phyloP scores from a whole-genome alignment of 208 protist species.

The Trypanosomatidae sp. region DNA sequence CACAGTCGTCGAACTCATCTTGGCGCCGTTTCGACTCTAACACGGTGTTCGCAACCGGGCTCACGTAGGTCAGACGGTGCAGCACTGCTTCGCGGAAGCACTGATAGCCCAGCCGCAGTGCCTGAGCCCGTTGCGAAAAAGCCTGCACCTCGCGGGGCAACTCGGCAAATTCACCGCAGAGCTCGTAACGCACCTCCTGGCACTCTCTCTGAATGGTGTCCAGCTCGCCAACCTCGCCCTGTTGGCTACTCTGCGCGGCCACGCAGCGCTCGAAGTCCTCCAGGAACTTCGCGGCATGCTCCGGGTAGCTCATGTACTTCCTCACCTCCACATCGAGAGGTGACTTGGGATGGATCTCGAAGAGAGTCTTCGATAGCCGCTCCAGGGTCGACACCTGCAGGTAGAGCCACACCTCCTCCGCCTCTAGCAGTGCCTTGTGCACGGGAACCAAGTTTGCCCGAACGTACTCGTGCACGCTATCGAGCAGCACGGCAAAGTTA shows the following conservation, averaged over 20 bases:
- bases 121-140: slow-evolving; percentile 58
- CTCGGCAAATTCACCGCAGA: slow-evolving; percentile 27
- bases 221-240: slow-evolving; percentile 10
- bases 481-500: slow-evolving; percentile 72
- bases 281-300: slow-evolving; percentile 41
- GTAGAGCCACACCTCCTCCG: slow-evolving; percentile 82
- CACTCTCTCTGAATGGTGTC: slow-evolving; percentile 9
- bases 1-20: slow-evolving; percentile 71
- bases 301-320: slow-evolving; percentile 59
- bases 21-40: slow-evolving; percentile 67
- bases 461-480: slow-evolving; percentile 59
- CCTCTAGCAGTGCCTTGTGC: slow-evolving; percentile 68
- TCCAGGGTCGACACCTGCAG: slow-evolving; percentile 82
- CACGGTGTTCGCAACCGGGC: slow-evolving; percentile 46
- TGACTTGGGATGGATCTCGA: slow-evolving; percentile 77
- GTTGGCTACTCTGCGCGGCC: slow-evolving; percentile 17
- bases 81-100: slow-evolving; percentile 74
- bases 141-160: slow-evolving; percentile 39
- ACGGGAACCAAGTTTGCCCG: slow-evolving; percentile 50
- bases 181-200: slow-evolving; percentile 15
- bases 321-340: slow-evolving; percentile 73
- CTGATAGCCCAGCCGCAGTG: slow-evolving; percentile 61
- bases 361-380: slow-evolving; percentile 67
- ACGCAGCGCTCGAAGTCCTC: slow-evolving; percentile 26
- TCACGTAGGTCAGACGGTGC: slow-evolving; percentile 75